A percentile compares a stretch with the other conserved stretches of the same genome.
Conservation (phyloP, 768 basidiomycete species). For the Psilocybe sp. region DNA sequence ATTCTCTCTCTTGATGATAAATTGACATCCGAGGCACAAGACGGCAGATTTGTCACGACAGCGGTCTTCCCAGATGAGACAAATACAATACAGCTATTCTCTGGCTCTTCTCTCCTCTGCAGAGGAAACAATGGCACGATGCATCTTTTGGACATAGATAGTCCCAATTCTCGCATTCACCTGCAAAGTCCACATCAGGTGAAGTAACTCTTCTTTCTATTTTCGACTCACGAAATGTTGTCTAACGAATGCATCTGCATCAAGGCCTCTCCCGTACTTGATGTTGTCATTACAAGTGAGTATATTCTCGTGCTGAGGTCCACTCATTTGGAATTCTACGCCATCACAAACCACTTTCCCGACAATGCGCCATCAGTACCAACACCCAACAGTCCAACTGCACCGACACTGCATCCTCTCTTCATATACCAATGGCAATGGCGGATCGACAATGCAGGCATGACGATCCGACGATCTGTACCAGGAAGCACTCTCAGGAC, state of each 20-base stretch:
- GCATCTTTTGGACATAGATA: conserved; percentile 33
- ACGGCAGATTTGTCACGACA: conserved; percentile 26
- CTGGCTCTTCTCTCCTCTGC: conserved; percentile 35
- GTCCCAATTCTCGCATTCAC: conserved; percentile 26
- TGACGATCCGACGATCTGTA: conserved; percentile 24
- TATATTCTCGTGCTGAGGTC: conserved; percentile 45
- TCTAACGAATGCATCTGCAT: not conserved
- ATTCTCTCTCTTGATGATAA: conserved; percentile 38
- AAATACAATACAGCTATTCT: conserved; percentile 32
- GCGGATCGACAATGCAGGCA: conserved; percentile 50
- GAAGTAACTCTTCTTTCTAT: conserved; percentile 22
- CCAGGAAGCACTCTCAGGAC: conserved; percentile 5
- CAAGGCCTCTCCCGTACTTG: conserved; percentile 21
- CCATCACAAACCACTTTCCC: conserved; percentile 17
- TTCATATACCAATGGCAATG: conserved; percentile 50
- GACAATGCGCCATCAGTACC: conserved; percentile 15
- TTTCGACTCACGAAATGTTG: not conserved
- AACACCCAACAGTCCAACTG: conserved; percentile 4
- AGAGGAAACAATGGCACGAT: conserved; percentile 28
- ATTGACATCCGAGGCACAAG: conserved; percentile 30
- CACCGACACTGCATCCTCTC: conserved; percentile 38
- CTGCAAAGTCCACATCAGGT: conserved; percentile 31
- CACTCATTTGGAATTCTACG: conserved; percentile 41
- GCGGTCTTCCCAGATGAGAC: conserved; percentile 27
- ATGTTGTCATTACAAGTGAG: conserved; percentile 38